Evolutionary conservation across 1,284 basidiomycete genomes (phyloP).

Genomic region (Earliella scabrosa): DNA sequence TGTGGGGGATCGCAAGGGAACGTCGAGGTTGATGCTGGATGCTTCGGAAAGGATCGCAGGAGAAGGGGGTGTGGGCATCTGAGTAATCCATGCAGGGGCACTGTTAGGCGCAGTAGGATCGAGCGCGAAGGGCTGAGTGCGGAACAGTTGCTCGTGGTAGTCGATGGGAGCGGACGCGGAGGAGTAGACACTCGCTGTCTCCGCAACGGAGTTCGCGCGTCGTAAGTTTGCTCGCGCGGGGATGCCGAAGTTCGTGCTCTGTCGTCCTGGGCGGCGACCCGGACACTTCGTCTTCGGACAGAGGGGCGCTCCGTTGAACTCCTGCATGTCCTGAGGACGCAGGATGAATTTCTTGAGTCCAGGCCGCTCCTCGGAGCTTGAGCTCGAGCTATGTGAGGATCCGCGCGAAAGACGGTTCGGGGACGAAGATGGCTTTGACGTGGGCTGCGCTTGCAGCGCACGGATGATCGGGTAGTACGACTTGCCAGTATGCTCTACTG

Average conservation of each 20-base stretch:
- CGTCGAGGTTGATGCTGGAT: background rate
- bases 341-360: conserved; percentile 16
- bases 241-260: conserved; percentile 7
- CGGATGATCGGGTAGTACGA: conserved; percentile 23
- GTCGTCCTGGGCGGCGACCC: conserved; percentile 9
- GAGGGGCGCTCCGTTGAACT: conserved; percentile 14
- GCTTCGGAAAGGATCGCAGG: conserved; percentile 8
- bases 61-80: conserved; percentile 15
- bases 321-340: conserved; percentile 20
- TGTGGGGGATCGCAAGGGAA: background rate
- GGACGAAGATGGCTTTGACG: background rate
- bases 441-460: conserved; percentile 16
- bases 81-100: conserved; percentile 15
- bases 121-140: conserved; percentile 23
- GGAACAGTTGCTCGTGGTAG: conserved; percentile 32
- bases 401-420: conserved; percentile 12
- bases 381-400: conserved; percentile 10
- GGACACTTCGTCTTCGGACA: conserved; percentile 13
- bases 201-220: conserved; percentile 29
- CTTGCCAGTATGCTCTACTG: conserved; percentile 2
- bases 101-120: conserved; percentile 12
- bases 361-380: conserved; percentile 9
- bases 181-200: conserved; percentile 45
- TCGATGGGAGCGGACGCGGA: conserved; percentile 40
- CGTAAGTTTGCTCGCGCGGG: conserved; percentile 4